Percentiles rank a stretch among this genome's conserved stretches.
These are phyloP conservation scores for Alternaria rosae DNA, from an alignment of 2,329 filamentous ascomycete genomes.

Conservation along the genomic window DNA sequence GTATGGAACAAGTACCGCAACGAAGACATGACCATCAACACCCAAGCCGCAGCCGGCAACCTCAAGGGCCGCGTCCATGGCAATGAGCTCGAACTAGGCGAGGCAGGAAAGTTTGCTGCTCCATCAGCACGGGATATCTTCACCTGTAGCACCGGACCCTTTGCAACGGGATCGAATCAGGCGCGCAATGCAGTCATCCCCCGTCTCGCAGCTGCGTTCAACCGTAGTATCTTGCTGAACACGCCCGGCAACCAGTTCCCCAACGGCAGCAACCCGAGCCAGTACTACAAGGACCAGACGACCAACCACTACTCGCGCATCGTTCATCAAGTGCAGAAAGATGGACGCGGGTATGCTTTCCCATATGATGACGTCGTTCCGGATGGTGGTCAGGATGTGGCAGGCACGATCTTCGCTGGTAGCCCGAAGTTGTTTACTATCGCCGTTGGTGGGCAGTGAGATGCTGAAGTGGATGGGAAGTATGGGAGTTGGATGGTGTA, in stretches of 20 bases:
- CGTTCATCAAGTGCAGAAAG: conserved; percentile 66
- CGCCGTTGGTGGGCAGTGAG: conserved; percentile 54
- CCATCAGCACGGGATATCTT: conserved; percentile 70
- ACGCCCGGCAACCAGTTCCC: conserved; percentile 47
- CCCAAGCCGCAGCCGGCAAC: conserved; percentile 66
- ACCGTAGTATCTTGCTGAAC: conserved; percentile 72
- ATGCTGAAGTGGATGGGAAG: not conserved
- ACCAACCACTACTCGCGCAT: conserved; percentile 68
- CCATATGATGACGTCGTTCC: conserved; percentile 73
- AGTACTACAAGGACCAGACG: conserved; percentile 46
- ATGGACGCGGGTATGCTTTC: conserved; percentile 70
- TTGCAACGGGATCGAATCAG: conserved; percentile 55
- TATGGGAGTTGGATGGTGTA: not conserved
- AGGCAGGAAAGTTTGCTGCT: conserved; percentile 59
- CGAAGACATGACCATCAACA: conserved; percentile 65
- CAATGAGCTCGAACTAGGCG: conserved; percentile 52
- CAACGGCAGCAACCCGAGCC: conserved; percentile 39
- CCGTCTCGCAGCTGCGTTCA: conserved; percentile 77
- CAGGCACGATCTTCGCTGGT: conserved; percentile 59
- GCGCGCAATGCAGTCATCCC: conserved; percentile 69
- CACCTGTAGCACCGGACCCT: conserved; percentile 70
- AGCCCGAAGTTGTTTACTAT: conserved; percentile 58
- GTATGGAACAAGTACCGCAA: conserved; percentile 59
- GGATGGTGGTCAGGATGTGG: conserved; percentile 62
- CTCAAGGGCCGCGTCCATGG: conserved; percentile 59